Evolutionary conservation across 345 rosid genomes (phyloP).

Genomic region (Mangifera indica): DNA sequence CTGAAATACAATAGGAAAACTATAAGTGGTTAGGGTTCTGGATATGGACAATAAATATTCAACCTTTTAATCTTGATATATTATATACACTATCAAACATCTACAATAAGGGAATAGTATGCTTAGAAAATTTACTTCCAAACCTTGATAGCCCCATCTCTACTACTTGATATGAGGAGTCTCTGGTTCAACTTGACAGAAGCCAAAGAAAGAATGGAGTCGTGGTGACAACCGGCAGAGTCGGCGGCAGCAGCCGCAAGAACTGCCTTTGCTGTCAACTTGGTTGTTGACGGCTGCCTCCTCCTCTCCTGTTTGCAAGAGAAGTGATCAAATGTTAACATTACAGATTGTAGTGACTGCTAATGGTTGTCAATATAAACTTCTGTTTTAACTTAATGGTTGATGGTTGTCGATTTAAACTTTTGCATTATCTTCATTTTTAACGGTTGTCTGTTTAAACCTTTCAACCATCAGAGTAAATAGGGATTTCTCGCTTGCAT

Average conservation of each 20-base stretch:
- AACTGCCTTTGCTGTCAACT: constrained; percentile 69
- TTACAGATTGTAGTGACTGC: not conserved
- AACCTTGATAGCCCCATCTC: constrained; percentile 97
- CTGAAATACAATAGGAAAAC: not conserved
- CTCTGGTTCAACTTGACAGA: constrained; percentile 92
- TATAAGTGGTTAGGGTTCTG: not conserved
- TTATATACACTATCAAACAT: constrained; percentile 31
- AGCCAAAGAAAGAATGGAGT: constrained; percentile 80
- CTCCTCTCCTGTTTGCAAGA: constrained; percentile 64
- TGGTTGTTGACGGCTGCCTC: constrained; percentile 56
- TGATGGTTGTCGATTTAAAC: not conserved
- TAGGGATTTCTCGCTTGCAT: too few species aligned
- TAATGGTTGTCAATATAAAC: not conserved
- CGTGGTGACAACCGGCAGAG: constrained; percentile 93
- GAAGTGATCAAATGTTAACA: constrained; percentile 6
- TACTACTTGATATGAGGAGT: constrained; percentile 80
- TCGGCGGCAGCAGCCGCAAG: constrained; percentile 85
- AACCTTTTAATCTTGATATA: constrained; percentile 10
- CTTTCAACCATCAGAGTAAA: too few species aligned
- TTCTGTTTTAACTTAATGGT: not conserved
- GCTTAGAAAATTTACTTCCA: constrained; percentile 64
- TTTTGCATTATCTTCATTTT: too few species aligned
- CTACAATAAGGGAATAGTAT: constrained; percentile 30
- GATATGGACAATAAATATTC: not conserved
- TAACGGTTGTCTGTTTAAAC: too few species aligned